Evolutionary conservation across 1,139 yeast species (phyloP).

Genomic region (Hemisphaericaspora xylofermentans): DNA sequence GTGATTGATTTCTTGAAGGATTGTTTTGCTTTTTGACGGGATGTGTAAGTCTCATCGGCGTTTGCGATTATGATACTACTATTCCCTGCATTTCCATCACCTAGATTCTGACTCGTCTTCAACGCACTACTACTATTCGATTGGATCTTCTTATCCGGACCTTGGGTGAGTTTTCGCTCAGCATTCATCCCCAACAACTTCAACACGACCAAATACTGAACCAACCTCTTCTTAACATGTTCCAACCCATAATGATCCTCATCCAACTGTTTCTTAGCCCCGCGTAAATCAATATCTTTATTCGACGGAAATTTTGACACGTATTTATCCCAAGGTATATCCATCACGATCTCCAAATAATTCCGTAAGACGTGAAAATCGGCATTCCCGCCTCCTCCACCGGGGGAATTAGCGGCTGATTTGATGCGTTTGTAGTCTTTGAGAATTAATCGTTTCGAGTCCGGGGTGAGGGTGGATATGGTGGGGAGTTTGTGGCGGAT

Average conservation of each 20-base stretch:
- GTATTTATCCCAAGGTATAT: conserved; percentile 60
- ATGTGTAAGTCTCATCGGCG: conserved; percentile 33
- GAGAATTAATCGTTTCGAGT: conserved; percentile 57
- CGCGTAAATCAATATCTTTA: conserved; percentile 48
- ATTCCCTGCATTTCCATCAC: background rate
- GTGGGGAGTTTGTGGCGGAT: conserved; percentile 47
- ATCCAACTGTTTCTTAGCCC: conserved; percentile 64
- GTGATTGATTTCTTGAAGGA: conserved; percentile 23
- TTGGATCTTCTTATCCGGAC: background rate
- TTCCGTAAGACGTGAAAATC: conserved; percentile 74
- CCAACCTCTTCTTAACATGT: conserved; percentile 74
- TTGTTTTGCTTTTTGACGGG: conserved; percentile 28
- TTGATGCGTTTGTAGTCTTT: conserved; percentile 65
- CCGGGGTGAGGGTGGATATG: conserved; percentile 37
- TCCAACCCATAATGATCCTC: conserved; percentile 83
- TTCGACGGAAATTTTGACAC: conserved; percentile 40
- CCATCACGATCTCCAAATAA: conserved; percentile 68
- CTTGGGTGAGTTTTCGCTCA: conserved; percentile 21
- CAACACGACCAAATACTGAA: conserved; percentile 79
- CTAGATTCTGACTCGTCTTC: conserved; percentile 1
- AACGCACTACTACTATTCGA: background rate
- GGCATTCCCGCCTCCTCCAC: conserved; percentile 48
- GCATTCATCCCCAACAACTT: conserved; percentile 55
- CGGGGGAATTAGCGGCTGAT: conserved; percentile 43
- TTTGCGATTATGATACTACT: conserved; percentile 35